A percentile compares a stretch with the other conserved stretches of the same genome.
Conservation (phyloP, 2,329 filamentous ascomycete genomes). For the Tolypocladium guangdongense region DNA sequence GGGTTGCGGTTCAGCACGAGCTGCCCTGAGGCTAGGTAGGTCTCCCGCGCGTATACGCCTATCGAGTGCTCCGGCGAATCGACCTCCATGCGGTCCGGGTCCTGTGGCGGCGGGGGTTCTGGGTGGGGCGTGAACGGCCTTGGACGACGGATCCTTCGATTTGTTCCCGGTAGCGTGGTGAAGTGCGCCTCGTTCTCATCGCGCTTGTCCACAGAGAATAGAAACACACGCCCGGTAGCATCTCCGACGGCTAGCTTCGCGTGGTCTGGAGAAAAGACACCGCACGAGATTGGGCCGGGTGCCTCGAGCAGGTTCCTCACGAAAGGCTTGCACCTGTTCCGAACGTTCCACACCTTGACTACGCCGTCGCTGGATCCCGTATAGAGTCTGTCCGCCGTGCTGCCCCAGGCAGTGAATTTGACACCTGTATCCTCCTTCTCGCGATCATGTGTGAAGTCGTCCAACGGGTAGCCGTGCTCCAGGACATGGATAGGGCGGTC, state of each 20-base stretch:
- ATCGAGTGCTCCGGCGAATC: slow-evolving; percentile 7
- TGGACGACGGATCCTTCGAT: slow-evolving; percentile 30
- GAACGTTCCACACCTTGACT: slow-evolving; percentile 53
- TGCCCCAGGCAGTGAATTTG: slow-evolving; percentile 53
- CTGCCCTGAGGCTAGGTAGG: slow-evolving; percentile 25
- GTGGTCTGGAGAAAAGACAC: slow-evolving; percentile 46
- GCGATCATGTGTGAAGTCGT: slow-evolving; percentile 30
- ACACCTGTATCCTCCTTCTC: slow-evolving; percentile 50
- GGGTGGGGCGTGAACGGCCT: slow-evolving; percentile 38
- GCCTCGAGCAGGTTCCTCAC: slow-evolving; percentile 43
- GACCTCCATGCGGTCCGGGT: slow-evolving; percentile 8
- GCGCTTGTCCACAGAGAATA: slow-evolving; percentile 39
- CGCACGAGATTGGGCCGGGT: slow-evolving; percentile 44
- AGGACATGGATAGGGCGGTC: slow-evolving; percentile 46
- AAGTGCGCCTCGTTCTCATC: slow-evolving; percentile 24
- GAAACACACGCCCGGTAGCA: slow-evolving; percentile 47
- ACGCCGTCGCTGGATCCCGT: slow-evolving; percentile 53
- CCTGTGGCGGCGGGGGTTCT: slow-evolving; percentile 32
- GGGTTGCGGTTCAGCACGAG: slow-evolving; percentile 32
- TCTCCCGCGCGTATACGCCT: slow-evolving; percentile 13
- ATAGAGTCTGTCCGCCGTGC: slow-evolving; percentile 45
- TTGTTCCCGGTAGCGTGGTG: slow-evolving; percentile 22
- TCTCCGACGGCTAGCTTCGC: slow-evolving; percentile 48
- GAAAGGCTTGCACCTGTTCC: slow-evolving; percentile 29
- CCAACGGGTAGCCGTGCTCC: slow-evolving; percentile 35